Conservation (phyloP, 108 stramenopile species). For the Nitzschia inconspicua region DNA sequence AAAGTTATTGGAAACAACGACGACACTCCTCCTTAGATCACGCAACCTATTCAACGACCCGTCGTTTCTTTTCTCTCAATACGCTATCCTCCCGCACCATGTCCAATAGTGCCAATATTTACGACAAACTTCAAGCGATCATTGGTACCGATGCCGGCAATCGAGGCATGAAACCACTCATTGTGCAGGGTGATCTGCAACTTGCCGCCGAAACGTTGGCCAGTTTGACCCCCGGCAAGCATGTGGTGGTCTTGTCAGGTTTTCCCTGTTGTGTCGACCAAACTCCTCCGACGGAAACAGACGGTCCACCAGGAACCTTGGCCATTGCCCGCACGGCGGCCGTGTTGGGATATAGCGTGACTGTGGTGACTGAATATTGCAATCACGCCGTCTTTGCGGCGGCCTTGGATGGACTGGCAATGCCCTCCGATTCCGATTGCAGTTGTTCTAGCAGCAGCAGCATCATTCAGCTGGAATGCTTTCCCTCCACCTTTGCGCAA, state of each 20-base stretch:
- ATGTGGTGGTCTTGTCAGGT: slow-evolving; percentile 69
- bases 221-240: slow-evolving; percentile 7
- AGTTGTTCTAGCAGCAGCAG: slow-evolving; percentile 14
- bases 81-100: too few species aligned
- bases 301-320: slow-evolving; percentile 78
- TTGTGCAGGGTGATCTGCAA: slow-evolving; percentile 54
- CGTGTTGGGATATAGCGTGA: slow-evolving; percentile 48
- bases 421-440: slow-evolving; percentile 10
- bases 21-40: too few species aligned
- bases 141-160: slow-evolving; percentile 64
- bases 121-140: slow-evolving; percentile 33
- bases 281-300: slow-evolving; percentile 80
- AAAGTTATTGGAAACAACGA: too few species aligned
- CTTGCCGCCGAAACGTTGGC: slow-evolving; percentile 29
- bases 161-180: slow-evolving; percentile 59
- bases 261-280: slow-evolving; percentile 78
- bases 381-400: slow-evolving; percentile 48
- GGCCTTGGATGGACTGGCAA: slow-evolving; percentile 20
- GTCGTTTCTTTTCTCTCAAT: too few species aligned
- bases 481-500: slow-evolving; percentile 33
- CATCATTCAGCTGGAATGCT: slow-evolving; percentile 31
- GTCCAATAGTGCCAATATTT: too few species aligned
- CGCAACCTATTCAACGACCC: too few species aligned
- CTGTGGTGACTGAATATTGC: slow-evolving; percentile 70
- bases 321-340: slow-evolving; percentile 54